A percentile compares a stretch with the other conserved stretches of the same genome.
Conservation (phyloP, 352 stramenopile genomes). For the Globisporangium yorkense region DNA sequence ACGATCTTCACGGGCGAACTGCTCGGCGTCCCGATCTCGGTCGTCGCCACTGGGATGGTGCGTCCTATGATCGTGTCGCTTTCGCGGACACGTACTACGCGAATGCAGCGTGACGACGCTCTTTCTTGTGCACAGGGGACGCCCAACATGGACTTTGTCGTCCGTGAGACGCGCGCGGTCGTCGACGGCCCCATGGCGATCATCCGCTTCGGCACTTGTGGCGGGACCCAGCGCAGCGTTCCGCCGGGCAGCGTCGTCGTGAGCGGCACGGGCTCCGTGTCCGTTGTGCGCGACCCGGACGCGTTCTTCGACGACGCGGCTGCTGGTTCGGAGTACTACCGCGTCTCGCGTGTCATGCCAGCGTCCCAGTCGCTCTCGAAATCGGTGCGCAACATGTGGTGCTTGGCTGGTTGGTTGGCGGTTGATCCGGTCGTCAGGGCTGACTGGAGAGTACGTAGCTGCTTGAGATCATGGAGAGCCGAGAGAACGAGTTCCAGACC, state of each 20-base stretch:
- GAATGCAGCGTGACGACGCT: neutral
- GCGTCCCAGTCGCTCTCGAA: constrained; percentile 22
- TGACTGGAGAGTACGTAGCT: constrained; percentile 4
- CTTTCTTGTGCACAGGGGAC: constrained; percentile 19
- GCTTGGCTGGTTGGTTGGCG: too few species aligned
- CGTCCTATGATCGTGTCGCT: neutral
- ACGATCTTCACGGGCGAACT: constrained; percentile 49
- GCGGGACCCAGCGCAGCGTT: constrained; percentile 28
- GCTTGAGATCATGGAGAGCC: neutral
- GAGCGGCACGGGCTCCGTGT: constrained; percentile 36
- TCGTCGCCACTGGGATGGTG: constrained; percentile 64
- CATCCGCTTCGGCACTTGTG: constrained; percentile 60
- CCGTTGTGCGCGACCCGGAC: constrained; percentile 40
- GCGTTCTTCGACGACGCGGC: constrained; percentile 33
- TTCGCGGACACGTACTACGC: too few species aligned
- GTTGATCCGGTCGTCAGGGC: neutral
- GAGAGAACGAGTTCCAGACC: constrained; percentile 8
- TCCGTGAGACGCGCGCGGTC: constrained; percentile 48
- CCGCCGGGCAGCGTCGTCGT: constrained; percentile 48
- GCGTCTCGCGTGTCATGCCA: constrained; percentile 30
- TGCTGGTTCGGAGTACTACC: constrained; percentile 18
- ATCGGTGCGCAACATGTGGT: constrained; percentile 10
- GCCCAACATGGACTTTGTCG: constrained; percentile 75
- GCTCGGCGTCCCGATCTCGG: constrained; percentile 36
- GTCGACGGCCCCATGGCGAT: constrained; percentile 46